These are phyloP conservation scores for Picea glauca DNA, from an alignment of 75 land plant species.

Conservation along the genomic window DNA sequence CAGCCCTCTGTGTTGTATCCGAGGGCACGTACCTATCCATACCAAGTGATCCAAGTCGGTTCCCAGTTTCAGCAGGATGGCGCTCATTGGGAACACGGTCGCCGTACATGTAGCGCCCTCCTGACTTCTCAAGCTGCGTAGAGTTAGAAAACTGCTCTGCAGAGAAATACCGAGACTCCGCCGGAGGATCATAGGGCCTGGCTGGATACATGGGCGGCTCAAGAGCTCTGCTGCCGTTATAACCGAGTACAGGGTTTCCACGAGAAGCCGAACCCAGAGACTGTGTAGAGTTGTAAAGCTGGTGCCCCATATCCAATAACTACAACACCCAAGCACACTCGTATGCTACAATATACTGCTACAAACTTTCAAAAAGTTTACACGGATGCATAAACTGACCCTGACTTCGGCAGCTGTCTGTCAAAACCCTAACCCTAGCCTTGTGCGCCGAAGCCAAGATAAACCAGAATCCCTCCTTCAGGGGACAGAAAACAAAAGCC, in stretches of 20 bases:
- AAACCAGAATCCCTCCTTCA: neutral
- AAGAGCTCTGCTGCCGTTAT: neutral
- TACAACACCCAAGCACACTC: neutral
- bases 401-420: neutral
- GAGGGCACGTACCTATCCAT: neutral
- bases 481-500: neutral
- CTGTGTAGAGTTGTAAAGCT: neutral
- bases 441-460: too few relatives aligned
- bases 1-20: neutral
- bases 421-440: neutral
- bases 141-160: neutral
- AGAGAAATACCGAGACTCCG: conserved; percentile 5
- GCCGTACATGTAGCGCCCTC: neutral
- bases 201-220: neutral
- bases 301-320: neutral
- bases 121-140: neutral
- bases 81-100: neutral
- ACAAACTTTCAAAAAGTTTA: neutral
- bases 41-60: neutral
- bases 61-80: neutral
- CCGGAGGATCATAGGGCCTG: neutral
- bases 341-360: neutral
- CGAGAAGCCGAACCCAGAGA: neutral
- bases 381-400: neutral
- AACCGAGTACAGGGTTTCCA: neutral